Base-by-base conservation (phyloP, 306 rosid species). In the Gastrolobium villosum region DNA sequence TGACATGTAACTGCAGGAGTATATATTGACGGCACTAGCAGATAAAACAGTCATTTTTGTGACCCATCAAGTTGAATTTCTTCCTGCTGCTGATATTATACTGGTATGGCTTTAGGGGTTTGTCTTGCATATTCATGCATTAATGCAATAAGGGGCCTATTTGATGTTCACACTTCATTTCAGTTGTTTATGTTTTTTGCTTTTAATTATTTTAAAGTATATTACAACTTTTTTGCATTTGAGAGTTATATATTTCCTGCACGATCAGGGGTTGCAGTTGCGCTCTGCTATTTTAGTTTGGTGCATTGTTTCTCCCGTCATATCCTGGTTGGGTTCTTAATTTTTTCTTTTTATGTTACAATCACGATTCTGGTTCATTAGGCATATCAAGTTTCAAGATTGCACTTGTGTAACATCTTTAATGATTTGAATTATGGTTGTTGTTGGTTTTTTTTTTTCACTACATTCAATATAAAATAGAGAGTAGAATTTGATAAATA, bases 21-120 rank as follows among this genome's bases (percentile, higher is more conserved):
- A 91, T 87, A 93, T 96, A 83, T 49, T 70, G 91, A 88, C 92
- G 70, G 93, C 97, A 28, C 82, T 88, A 57, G 92, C 87, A 64
- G 83, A 87, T 79, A 93, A 91, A 75, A 93, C 98, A 56, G 93
- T 93, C 43, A 62, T 93, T 80, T 91, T 91, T 28, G 97, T 93
- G 73, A 93, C 98, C 55, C 97, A 93, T 90, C 98, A 93, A 89
- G 97, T 93, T 26, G 97, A 93, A 72, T 89, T 93, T 84, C 91
- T 93, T 36, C 97, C 97, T 74, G 77, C 93, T 68, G 93, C 91
- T 55, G 93, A 93, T 85, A 53, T 88, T 84, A 91, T 93, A 83
- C 70, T 83, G 86, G 86, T 83, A 83, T 71, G 90, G 74, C 79
- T 79, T 31, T 66, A 41, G 32, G 30, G 34, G 7, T 72, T 71